Evolutionary conservation across 2,329 filamentous ascomycete species (phyloP), one percentile per base, ranked within the genome.

Genomic region (Neofusicoccum umdonicola): DNA sequence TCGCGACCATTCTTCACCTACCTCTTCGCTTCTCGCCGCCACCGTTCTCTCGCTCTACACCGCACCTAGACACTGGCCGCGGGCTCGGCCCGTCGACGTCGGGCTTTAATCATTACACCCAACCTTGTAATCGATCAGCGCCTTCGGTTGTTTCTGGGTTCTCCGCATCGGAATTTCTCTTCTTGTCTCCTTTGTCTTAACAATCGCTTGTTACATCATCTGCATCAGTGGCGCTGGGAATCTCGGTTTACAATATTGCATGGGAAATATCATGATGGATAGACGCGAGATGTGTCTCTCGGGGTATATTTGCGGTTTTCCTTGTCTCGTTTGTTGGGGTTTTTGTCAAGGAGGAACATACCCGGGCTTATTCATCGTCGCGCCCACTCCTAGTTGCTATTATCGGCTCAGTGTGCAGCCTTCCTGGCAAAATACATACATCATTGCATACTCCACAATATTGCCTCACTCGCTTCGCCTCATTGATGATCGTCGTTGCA

Each of bases 381-480:
- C 52, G 52, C 62, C 62, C 62, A 64, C 62, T 64, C 50, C 62
- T 64, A 64, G 62, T 57, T 54, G 41, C 61, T 63, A 48, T 44
- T 39, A 41, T 52, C 60, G 48, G 60, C 50, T 54, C 47, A 44
- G 45, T 51, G 45, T 60, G 41, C 56, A 44, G 41, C 41, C 56
- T 35, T 60, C 41, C 56, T 44, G 27, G 41, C 31, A 45, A n/a
- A 60, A 17, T 47, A 41, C 22, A 58, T 31, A 37, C 27, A 44
- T 60, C 15, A 45, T 34, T 57, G 39, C 56, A 60, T 60, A 47
- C 56, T 60, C 42, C 56, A 60, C 56, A 58, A 60, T 47, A 60
- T 60, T 60, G 56, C 42, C 52, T 57, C 52, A 57, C 39, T 44
- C 22, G 39, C 56, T 45, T 31, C 50, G 50, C 50, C 50, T 52